Base-by-base conservation (phyloP, 1,284 basidiomycete species). In the Sporisorium graminicola region DNA sequence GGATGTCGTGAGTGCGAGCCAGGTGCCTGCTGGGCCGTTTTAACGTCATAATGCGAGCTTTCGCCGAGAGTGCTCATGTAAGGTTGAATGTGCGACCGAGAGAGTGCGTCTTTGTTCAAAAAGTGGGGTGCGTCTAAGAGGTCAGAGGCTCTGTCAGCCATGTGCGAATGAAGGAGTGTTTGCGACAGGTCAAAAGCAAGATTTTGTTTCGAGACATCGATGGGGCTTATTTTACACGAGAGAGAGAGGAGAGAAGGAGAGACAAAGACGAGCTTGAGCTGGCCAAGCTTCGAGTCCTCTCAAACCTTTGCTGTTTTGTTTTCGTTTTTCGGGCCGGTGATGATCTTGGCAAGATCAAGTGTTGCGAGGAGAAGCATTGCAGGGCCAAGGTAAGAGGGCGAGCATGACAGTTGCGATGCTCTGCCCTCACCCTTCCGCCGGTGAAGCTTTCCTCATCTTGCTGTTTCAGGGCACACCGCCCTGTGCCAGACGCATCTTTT, bases 401-500 rank as follows among this genome's bases (percentile, higher is more conserved):
- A 26, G 46, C 35, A 35, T 35, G 35, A 35, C 2, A n/a, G n/a
- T n/a, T n/a, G 37, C 5, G 3, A 40, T 40, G 37, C 37, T n/a
- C 46, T 47, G 16, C 10, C 8, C 14, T 27, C 46, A 14, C 10
- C 18, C 22, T 47, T 22, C n/a, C n/a, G n/a, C n/a, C n/a, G n/a
- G n/a, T n/a, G n/a, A n/a, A n/a, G n/a, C n/a, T n/a, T n/a, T n/a
- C 29, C 29, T 31, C 26, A 26, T 13, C 37, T 31, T 31, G 40
- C 51, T 40, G 20, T 12, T 10, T 55, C 27, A 77, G 20, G 60
- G 58, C 13, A 60, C 62, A 22, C 74, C 63, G 43, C 67, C 73
- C 66, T 78, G 78, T 16, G 79, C 72, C 1, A 82, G 66, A 12
- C 83, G 67, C 67, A 85, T 65, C 67, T 85, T 85, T 60, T 85